phyloP scores from a whole-genome alignment of 2,329 filamentous ascomycete genomes.

The Alternaria sp. region DNA sequence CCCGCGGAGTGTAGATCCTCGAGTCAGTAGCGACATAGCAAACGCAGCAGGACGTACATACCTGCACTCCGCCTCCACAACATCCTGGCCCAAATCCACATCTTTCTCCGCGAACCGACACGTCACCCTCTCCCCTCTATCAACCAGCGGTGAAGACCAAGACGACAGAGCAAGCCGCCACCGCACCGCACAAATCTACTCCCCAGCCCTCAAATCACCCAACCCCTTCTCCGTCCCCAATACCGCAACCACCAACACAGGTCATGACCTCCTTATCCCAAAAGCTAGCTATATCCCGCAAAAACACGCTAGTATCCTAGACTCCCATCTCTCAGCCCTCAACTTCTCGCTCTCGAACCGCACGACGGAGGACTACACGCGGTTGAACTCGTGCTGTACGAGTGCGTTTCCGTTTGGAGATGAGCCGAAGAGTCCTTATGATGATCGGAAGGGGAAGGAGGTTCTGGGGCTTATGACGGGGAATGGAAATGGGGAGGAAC shows the following conservation, averaged over 20 bases:
- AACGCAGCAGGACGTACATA: slow-evolving; percentile 2
- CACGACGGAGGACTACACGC: neutral
- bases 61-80: slow-evolving; percentile 3
- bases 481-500: slow-evolving; percentile 13
- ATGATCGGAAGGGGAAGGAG: slow-evolving; percentile 29
- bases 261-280: neutral
- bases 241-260: neutral
- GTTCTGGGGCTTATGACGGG: slow-evolving; percentile 24
- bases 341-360: neutral
- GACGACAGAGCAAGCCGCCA: neutral
- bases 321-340: neutral
- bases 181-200: neutral
- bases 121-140: slow-evolving; percentile 21
- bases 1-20: slow-evolving; percentile 11
- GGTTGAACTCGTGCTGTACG: slow-evolving; percentile 11
- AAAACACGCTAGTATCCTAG: neutral
- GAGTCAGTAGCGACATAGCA: neutral
- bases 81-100: slow-evolving; percentile 12
- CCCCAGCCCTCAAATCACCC: neutral
- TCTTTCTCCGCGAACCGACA: slow-evolving; percentile 26
- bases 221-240: neutral
- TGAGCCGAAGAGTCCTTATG: slow-evolving; percentile 11
- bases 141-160: neutral
- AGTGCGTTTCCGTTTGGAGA: neutral
- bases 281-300: neutral